phyloP scores from a whole-genome alignment of 2,329 filamentous ascomycete genomes.

The Colletotrichum eleusines region DNA sequence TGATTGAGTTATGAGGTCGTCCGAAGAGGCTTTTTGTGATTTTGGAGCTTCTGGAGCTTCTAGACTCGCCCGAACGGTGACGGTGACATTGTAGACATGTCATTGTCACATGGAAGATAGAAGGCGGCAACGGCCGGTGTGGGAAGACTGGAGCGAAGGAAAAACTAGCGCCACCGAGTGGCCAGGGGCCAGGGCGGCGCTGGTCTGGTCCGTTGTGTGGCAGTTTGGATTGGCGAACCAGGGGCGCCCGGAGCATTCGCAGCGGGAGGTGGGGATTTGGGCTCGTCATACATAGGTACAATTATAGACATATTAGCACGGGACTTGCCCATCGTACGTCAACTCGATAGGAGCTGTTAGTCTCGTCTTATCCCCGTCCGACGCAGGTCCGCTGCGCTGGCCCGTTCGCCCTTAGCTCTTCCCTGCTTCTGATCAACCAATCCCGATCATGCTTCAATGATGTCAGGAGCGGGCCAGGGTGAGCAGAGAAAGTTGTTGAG shows the following conservation, averaged over 20 bases:
- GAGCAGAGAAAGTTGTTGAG: slow-evolving; percentile 38
- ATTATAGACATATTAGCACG: no score
- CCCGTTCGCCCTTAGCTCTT: slow-evolving; percentile 14
- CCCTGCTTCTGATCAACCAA: slow-evolving; percentile 34
- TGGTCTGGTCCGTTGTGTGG: slow-evolving; percentile 13
- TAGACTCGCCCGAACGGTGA: slow-evolving; percentile 16
- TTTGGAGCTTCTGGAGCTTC: background rate
- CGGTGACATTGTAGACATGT: slow-evolving; percentile 23
- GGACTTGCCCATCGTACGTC: background rate
- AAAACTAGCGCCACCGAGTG: slow-evolving; percentile 26
- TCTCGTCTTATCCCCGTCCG: slow-evolving; percentile 1
- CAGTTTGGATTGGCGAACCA: slow-evolving; percentile 33
- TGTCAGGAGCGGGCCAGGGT: slow-evolving; percentile 40
- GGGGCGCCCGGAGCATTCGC: slow-evolving; percentile 33
- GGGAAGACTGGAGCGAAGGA: slow-evolving; percentile 1
- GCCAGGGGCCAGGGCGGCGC: slow-evolving; percentile 31
- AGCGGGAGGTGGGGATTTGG: slow-evolving; percentile 27
- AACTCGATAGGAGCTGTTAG: background rate
- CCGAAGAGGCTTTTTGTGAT: background rate
- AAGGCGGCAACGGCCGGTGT: slow-evolving; percentile 23
- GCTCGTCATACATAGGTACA: no score
- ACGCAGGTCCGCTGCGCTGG: slow-evolving; percentile 2
- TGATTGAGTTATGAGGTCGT: slow-evolving; percentile 20
- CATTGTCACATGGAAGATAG: slow-evolving; percentile 40
- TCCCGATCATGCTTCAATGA: slow-evolving; percentile 40